Evolutionary conservation across 2,329 filamentous ascomycete genomes (phyloP).

Genomic region (Aspergillus sojae): DNA sequence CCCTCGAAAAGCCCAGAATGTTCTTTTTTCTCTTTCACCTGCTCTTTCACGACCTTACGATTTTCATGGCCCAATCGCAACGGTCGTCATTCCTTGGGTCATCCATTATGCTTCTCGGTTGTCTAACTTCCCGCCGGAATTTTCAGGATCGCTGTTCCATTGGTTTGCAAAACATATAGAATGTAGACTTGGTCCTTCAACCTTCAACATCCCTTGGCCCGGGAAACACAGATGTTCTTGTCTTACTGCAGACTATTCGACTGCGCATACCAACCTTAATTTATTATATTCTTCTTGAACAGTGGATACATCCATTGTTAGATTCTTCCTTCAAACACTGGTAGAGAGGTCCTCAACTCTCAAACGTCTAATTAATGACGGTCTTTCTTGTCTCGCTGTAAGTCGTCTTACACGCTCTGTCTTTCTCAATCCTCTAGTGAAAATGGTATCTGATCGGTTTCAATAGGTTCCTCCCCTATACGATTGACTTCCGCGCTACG

Average conservation of each 20-base stretch:
- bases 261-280: neutral
- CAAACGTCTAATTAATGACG: slow-evolving; percentile 29
- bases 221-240: slow-evolving; percentile 6
- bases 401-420: slow-evolving; percentile 12
- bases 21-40: slow-evolving; percentile 17
- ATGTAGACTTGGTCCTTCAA: slow-evolving; percentile 9
- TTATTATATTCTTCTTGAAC: neutral
- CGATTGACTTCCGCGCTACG: slow-evolving; percentile 37
- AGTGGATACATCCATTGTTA: neutral
- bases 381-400: slow-evolving; percentile 41
- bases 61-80: slow-evolving; percentile 20
- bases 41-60: slow-evolving; percentile 5
- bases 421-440: neutral
- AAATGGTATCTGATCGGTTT: slow-evolving; percentile 8
- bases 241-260: neutral
- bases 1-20: slow-evolving; percentile 21
- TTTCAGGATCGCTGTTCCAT: slow-evolving; percentile 16
- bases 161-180: slow-evolving; percentile 14
- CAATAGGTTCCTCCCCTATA: slow-evolving; percentile 40
- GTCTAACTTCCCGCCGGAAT: slow-evolving; percentile 17
- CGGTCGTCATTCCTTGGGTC: slow-evolving; percentile 16
- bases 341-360: slow-evolving; percentile 4
- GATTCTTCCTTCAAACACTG: neutral
- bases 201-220: slow-evolving; percentile 13
- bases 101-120: slow-evolving; percentile 14